Conservation (phyloP, 2,329 filamentous ascomycete species). For the Aaosphaeria arxii region DNA sequence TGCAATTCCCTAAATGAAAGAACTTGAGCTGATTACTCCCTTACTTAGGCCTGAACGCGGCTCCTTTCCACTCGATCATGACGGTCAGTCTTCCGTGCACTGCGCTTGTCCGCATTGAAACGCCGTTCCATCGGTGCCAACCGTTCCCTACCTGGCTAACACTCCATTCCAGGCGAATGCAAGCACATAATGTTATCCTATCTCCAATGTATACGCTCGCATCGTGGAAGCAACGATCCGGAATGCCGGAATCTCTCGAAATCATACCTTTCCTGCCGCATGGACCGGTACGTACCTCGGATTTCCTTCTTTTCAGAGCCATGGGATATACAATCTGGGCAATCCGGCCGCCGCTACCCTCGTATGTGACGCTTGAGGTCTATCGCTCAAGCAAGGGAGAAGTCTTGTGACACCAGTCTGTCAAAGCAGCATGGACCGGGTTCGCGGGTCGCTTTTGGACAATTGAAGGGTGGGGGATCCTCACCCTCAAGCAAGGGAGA, state of each 20-base stretch:
- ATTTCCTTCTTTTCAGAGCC: conserved; percentile 9
- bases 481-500: conserved; percentile 20
- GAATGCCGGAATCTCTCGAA: conserved; percentile 85
- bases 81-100: conserved; percentile 58
- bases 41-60: conserved; percentile 78
- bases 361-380: neutral
- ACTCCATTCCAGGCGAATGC: conserved; percentile 70
- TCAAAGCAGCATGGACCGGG: conserved; percentile 28
- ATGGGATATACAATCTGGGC: neutral
- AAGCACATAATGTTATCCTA: conserved; percentile 84
- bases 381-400: conserved; percentile 15
- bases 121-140: neutral
- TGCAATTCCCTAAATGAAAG: no score
- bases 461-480: conserved; percentile 5
- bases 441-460: conserved; percentile 14
- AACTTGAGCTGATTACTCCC: no score
- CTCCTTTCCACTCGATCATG: conserved; percentile 94
- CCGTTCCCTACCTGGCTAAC: neutral
- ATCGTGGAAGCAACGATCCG: conserved; percentile 79
- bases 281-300: conserved; percentile 73
- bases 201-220: conserved; percentile 80
- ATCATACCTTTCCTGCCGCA: conserved; percentile 83
- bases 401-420: conserved; percentile 29
- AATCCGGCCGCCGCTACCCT: no score
- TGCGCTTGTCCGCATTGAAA: conserved; percentile 27